phyloP scores from a whole-genome alignment of 2,329 filamentous ascomycete species.

The Neurospora sp. region DNA sequence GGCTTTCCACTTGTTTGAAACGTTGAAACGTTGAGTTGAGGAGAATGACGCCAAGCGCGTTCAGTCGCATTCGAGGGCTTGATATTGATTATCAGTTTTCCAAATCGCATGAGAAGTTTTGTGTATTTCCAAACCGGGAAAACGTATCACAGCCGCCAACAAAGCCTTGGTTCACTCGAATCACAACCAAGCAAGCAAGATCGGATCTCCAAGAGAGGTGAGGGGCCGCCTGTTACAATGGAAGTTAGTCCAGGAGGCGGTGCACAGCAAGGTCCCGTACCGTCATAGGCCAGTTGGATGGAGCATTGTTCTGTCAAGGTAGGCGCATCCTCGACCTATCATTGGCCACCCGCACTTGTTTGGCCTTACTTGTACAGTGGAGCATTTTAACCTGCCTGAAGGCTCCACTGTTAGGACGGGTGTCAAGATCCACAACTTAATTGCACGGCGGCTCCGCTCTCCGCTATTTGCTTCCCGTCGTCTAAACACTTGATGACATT shows the following conservation, averaged over 20 bases:
- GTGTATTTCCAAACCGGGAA: neutral
- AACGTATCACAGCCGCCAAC: neutral
- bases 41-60: neutral
- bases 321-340: neutral
- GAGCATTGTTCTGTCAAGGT: neutral
- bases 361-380: neutral
- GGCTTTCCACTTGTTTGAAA: neutral
- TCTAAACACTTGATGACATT: too few relatives aligned
- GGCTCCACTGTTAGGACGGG: neutral
- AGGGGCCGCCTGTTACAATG: neutral
- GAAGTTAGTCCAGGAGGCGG: neutral
- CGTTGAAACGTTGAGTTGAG: neutral
- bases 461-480: neutral
- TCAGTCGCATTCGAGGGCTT: neutral
- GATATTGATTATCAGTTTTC: neutral
- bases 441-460: neutral
- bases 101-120: neutral
- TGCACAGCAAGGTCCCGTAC: neutral
- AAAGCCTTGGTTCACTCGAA: neutral
- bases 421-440: neutral
- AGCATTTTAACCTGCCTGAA: neutral
- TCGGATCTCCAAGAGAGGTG: neutral
- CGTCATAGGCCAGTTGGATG: neutral
- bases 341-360: neutral
- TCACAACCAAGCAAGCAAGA: neutral